Base-by-base conservation (phyloP, 768 basidiomycete genomes). In the Suillus lakei region DNA sequence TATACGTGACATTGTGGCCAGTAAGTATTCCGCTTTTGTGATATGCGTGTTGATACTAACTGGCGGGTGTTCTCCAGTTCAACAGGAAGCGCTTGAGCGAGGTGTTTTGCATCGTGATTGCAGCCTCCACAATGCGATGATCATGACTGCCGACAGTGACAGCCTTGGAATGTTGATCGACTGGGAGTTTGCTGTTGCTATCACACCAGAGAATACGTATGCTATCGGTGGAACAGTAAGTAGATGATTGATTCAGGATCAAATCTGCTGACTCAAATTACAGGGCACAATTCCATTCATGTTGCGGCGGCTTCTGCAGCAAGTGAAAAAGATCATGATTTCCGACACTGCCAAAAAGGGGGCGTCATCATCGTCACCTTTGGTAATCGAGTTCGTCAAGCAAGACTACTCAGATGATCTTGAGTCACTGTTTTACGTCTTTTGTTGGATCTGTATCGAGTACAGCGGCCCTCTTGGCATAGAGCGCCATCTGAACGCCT, bases 371-470 rank as follows among this genome's bases (percentile, higher is more conserved):
- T 46, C 10, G 5, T 46, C 46, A 46, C 46, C 43, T 44, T 44
- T n/a, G 44, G n/a, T 4, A 44, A 44, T 44, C 1, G 10, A 5
- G 2, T 44, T 5, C 9, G 23, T 48, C 46, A 23, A 23, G 46
- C 46, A 48, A 48, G 46, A 48, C 46, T 48, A 48, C 7, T 32
- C n/a, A 21, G 28, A 60, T 39, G 38, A 60, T 43, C 36, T 60
- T 15, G 58, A 60, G 41, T 36, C 58, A 16, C 36, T 60, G 9
- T 60, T 60, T 28, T 60, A 60, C 5, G n/a, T 60, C 36, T 41
- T 60, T 23, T 23, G 3, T 32, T 60, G n/a, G 38, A 26, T 60
- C 30, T 60, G 38, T 13, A 39, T 60, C 12, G 28, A 10, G 12
- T 39, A 41, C 58, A 32, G 43, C 3, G 38, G n/a, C 16, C 38